Base-by-base conservation (phyloP, 768 basidiomycete species). In the Tulasnella sp. region DNA sequence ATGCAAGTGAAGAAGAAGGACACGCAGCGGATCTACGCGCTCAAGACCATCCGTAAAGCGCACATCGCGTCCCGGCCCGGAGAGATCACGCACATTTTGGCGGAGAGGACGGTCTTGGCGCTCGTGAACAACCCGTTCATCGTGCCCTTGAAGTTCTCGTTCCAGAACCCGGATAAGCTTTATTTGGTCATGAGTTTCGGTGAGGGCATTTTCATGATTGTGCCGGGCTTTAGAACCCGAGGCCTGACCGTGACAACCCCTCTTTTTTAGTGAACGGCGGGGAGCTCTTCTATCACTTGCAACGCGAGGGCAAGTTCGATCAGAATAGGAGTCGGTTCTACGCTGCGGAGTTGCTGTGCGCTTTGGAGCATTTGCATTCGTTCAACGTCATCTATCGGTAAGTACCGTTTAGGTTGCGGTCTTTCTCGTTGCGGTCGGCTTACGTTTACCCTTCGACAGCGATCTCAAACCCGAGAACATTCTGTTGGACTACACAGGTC, bases 1-100 rank as follows among this genome's bases (percentile, higher is more conserved):
- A n/a, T n/a, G 98, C 97, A 99, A 90, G 97, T 99, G 60, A 93
- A 96, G 77, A 99, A 99, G 88, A 97, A 98, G 88, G n/a, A n/a
- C n/a, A n/a, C n/a, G n/a, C n/a, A n/a, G n/a, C n/a, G n/a, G n/a
- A n/a, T n/a, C n/a, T n/a, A n/a, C n/a, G n/a, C n/a, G n/a, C n/a
- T n/a, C n/a, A n/a, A n/a, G n/a, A n/a, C n/a, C n/a, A n/a, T n/a
- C 84, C 92, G 97, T 78, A 99, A 99, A 86, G 97, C 97, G 6
- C 96, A 98, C 84, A 99, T 99, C 83, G 98, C 97, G 6, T 94
- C 95, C 46, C 91, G 98, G 1, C 95, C 94, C 0, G 97, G 97
- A 58, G 98, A 99, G 87, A 98, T 99, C 83, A 98, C 96, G 2
- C 98, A 99, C 85, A 99, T 98, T 81, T 89, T 99, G 50, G 97